Conservation (phyloP, 805 yeast genomes). For the Ogataea pilisensis region DNA sequence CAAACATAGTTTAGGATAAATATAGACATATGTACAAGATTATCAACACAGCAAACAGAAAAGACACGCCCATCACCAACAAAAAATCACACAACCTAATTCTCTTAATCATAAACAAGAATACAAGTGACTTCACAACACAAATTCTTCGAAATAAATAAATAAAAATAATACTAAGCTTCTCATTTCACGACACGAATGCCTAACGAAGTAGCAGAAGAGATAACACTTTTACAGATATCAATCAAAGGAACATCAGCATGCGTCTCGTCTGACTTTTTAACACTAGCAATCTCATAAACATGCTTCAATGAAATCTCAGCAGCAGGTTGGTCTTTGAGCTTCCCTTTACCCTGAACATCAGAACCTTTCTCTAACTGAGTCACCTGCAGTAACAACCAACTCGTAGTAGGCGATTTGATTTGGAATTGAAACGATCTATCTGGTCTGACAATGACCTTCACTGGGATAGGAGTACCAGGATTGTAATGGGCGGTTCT, state of each 20-base stretch:
- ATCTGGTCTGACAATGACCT: slow-evolving; percentile 86
- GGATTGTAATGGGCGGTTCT: slow-evolving; percentile 84
- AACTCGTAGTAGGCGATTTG: slow-evolving; percentile 90
- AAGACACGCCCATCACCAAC: background rate
- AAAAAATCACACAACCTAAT: background rate
- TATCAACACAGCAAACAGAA: background rate
- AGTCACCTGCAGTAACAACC: slow-evolving; percentile 77
- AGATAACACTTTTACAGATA: slow-evolving; percentile 76
- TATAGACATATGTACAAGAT: background rate
- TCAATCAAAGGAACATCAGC: slow-evolving; percentile 64
- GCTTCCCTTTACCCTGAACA: slow-evolving; percentile 62
- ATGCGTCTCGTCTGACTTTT: slow-evolving; percentile 81
- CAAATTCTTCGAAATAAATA: too few relatives aligned
- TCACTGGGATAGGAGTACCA: slow-evolving; percentile 86
- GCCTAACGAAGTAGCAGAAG: slow-evolving; percentile 89
- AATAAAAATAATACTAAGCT: too few relatives aligned
- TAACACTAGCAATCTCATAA: slow-evolving; percentile 92
- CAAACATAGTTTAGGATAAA: background rate
- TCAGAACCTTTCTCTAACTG: slow-evolving; percentile 77
- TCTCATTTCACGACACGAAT: slow-evolving; percentile 48
- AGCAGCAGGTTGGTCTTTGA: slow-evolving; percentile 25
- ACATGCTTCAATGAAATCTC: slow-evolving; percentile 75
- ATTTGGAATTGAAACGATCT: slow-evolving; percentile 81
- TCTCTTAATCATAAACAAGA: too few relatives aligned
- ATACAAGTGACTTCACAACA: too few relatives aligned